These are phyloP conservation scores for Boletales sp. DNA, from an alignment of 768 basidiomycete genomes.

Conservation along the genomic window DNA sequence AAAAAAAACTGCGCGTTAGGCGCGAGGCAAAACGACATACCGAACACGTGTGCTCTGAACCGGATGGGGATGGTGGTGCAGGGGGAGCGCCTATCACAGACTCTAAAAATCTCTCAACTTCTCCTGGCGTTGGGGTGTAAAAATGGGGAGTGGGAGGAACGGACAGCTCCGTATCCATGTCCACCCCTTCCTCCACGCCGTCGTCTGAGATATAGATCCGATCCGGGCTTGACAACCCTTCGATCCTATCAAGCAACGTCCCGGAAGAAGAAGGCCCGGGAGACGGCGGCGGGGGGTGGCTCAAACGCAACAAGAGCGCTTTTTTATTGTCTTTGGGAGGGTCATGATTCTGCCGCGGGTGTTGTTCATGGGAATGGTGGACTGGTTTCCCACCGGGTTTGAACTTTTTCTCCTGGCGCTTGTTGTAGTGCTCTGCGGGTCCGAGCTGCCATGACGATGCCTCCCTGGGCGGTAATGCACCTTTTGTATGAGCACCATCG, in stretches of 20 bases:
- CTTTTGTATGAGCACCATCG: neutral
- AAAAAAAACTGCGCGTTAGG: neutral
- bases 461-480: neutral
- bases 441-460: constrained; percentile 2
- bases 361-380: neutral
- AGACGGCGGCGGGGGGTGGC: too few species aligned
- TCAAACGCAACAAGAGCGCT: constrained; percentile 13
- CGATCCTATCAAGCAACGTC: constrained; percentile 21
- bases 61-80: neutral
- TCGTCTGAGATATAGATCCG: too few species aligned
- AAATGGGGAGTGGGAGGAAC: constrained; percentile 5
- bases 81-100: constrained; percentile 19
- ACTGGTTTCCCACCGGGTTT: constrained; percentile 8
- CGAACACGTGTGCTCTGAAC: constrained; percentile 7
- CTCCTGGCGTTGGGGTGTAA: constrained; percentile 20
- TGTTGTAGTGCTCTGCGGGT: neutral
- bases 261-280: constrained; percentile 3
- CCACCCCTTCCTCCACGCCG: too few species aligned
- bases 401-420: neutral
- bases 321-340: constrained; percentile 1
- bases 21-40: constrained; percentile 16
- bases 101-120: constrained; percentile 25
- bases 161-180: too few species aligned
- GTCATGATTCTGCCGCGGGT: constrained; percentile 3
- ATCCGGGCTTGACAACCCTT: constrained; percentile 3